Base-by-base conservation (phyloP, 1,284 basidiomycete genomes). In the Exsudoporus floridanus region DNA sequence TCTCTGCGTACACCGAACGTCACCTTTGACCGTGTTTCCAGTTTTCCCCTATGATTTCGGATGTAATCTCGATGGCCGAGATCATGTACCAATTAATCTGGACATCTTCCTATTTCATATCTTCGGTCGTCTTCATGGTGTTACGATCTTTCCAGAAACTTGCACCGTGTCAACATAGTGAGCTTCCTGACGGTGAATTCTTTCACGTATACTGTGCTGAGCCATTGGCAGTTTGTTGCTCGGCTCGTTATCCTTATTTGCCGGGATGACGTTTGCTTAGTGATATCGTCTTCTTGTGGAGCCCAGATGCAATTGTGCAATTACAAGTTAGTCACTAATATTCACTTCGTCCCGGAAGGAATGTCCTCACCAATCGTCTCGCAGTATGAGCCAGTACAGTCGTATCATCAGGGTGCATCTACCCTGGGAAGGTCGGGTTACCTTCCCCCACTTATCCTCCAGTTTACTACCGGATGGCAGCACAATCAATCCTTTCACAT, bases 41-140 rank as follows among this genome's bases (percentile, higher is more conserved):
- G 66, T 69, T 64, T 50, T 46, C 36, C 18, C 63, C 63, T 1
- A 40, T 64, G 8, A 42, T 68, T 38, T 57, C 54, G 12, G 63
- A 64, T 10, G 54, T 64, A 10, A 13, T 64, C 4, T 61, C 60
- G 6, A 61, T 64, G 46, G 28, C 21, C 10, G 46, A 34, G 16
- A 54, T 61, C 9, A 43, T 48, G 44, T 55, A 39, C 30, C 60
- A 65, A 31, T 50, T 66, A 7, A 54, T 52, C 4, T 53, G 39
- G 12, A 50, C 63, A 44, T 53, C 53, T 18, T 67, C 54, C 4
- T 61, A 63, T 48, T 46, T 55, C 8, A 27, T 56, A 5, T 50
- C 46, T 23, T 53, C 16, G n/a, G 28, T 65, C 23, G 16, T 54
- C 4, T 50, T 47, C 47, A 21, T 59, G 14, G 36, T 23, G n/a